These are phyloP conservation scores for Venturiaceae sp. DNA, from an alignment of 2,329 filamentous ascomycete genomes.

Conservation along the genomic window DNA sequence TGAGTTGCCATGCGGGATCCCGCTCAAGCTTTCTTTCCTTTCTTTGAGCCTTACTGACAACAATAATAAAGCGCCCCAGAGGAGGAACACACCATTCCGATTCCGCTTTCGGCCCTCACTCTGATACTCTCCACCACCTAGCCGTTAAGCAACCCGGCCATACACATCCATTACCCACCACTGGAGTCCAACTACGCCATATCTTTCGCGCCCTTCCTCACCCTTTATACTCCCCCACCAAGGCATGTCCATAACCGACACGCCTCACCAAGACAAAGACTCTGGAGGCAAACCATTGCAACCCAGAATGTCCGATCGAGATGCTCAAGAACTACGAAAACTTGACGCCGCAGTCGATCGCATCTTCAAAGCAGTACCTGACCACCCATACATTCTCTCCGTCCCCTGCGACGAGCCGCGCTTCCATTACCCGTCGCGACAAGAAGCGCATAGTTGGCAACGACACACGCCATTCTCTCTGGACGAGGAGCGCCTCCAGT, in stretches of 20 bases:
- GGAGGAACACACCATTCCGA: background rate
- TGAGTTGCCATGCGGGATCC: background rate
- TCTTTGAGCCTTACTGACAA: background rate
- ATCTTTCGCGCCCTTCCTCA: background rate
- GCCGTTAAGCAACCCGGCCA: background rate
- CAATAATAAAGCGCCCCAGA: no score
- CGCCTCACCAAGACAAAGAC: background rate
- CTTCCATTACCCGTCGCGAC: slow-evolving; percentile 31
- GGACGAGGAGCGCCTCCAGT: slow-evolving; percentile 50
- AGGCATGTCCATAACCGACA: background rate
- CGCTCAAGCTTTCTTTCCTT: no score
- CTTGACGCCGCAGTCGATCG: slow-evolving; percentile 32
- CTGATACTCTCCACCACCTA: background rate
- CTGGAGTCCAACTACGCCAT: background rate
- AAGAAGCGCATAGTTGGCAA: slow-evolving; percentile 31
- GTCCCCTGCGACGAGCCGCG: slow-evolving; percentile 34
- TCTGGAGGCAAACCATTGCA: background rate
- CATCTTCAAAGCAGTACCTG: slow-evolving; percentile 31
- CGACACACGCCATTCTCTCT: slow-evolving; percentile 41
- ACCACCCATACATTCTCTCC: slow-evolving; percentile 35
- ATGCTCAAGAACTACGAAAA: slow-evolving; percentile 24
- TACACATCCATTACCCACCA: background rate
- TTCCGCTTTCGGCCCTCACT: background rate
- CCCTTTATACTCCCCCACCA: background rate
- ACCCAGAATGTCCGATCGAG: slow-evolving; percentile 6